A percentile compares a stretch with the other conserved stretches of the same genome.
These are phyloP conservation scores for Xylaria sp. DNA, from an alignment of 2,329 filamentous ascomycete genomes.

Conservation along the genomic window DNA sequence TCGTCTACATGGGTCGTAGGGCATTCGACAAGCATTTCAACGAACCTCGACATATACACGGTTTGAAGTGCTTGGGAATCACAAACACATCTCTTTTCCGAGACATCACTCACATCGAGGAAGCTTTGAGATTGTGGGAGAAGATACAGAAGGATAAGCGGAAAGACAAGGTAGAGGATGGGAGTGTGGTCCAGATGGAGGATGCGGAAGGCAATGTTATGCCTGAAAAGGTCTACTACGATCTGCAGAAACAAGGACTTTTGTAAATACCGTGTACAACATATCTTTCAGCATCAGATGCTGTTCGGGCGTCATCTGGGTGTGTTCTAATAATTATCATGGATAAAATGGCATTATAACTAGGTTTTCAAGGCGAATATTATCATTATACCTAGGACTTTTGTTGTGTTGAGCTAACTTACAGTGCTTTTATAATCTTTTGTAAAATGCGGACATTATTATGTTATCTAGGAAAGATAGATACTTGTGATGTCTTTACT, in stretches of 20 bases:
- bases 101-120: constrained; percentile 92
- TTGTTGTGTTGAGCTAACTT: neutral
- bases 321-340: neutral
- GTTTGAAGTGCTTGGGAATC: constrained; percentile 92
- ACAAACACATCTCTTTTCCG: constrained; percentile 90
- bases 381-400: neutral
- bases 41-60: constrained; percentile 91
- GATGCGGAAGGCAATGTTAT: constrained; percentile 97
- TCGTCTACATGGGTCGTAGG: constrained; percentile 96
- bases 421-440: neutral
- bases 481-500: too few relatives aligned
- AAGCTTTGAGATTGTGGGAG: constrained; percentile 89
- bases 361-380: neutral
- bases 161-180: constrained; percentile 77
- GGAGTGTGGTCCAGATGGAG: constrained; percentile 97
- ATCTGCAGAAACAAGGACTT: constrained; percentile 91
- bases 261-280: constrained; percentile 59
- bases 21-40: constrained; percentile 99
- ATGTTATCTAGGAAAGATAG: too few relatives aligned
- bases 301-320: neutral
- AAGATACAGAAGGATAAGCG: constrained; percentile 90
- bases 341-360: neutral
- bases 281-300: neutral
- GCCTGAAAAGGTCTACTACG: constrained; percentile 98
- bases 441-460: too few relatives aligned